phyloP scores from a whole-genome alignment of 2,329 filamentous ascomycete genomes.

The Claviceps pusilla region DNA sequence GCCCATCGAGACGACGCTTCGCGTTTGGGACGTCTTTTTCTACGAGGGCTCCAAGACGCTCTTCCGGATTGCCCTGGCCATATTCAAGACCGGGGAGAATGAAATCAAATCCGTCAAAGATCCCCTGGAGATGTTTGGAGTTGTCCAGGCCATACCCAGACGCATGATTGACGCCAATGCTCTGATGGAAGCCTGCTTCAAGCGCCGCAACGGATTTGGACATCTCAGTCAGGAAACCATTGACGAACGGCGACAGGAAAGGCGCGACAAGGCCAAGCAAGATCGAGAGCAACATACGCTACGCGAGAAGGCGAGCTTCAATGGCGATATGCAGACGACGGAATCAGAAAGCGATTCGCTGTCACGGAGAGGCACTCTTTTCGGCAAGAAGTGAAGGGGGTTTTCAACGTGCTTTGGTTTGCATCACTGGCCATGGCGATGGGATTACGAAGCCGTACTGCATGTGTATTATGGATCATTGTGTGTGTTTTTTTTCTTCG shows the following conservation, averaged over 20 bases:
- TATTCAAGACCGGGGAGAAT: conserved; percentile 76
- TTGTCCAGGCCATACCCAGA: conserved; percentile 76
- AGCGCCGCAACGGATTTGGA: conserved; percentile 63
- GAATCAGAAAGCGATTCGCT: conserved; percentile 15
- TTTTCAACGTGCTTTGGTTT: not conserved
- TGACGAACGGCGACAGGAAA: conserved; percentile 58
- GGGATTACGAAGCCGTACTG: not conserved
- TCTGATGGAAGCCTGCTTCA: conserved; percentile 71
- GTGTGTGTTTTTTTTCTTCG: too few species aligned
- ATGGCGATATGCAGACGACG: conserved; percentile 18
- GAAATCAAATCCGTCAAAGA: conserved; percentile 69
- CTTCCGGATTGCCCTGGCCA: conserved; percentile 77
- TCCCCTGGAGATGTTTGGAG: conserved; percentile 90
- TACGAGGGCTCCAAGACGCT: conserved; percentile 90
- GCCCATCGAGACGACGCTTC: conserved; percentile 78
- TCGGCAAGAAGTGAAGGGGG: conserved; percentile 20
- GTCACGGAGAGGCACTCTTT: conserved; percentile 30
- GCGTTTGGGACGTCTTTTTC: conserved; percentile 92
- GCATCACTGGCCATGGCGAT: not conserved
- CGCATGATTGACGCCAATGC: conserved; percentile 67
- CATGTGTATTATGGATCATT: not conserved
- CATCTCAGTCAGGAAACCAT: conserved; percentile 71
- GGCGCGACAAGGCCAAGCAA: conserved; percentile 39
- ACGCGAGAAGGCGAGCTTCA: conserved; percentile 14
- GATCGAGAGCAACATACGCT: conserved; percentile 18